phyloP scores from a whole-genome alignment of 1,139 yeast species.

The Suhomyces bolitotheri region DNA sequence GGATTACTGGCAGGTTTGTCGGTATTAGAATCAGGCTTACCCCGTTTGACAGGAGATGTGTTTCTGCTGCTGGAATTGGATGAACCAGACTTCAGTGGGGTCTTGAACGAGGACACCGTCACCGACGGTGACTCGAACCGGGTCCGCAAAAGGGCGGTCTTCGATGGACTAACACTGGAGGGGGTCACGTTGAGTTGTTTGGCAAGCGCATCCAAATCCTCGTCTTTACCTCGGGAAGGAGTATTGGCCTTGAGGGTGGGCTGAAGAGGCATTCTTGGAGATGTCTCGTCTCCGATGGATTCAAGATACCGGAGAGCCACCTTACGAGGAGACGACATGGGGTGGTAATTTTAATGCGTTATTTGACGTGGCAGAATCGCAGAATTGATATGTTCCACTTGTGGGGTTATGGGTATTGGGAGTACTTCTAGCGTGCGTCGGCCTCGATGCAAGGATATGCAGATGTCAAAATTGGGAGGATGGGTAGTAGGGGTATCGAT shows the following conservation, averaged over 20 bases:
- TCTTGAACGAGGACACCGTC: slow-evolving; percentile 46
- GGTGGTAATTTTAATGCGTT: neutral
- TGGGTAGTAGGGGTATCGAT: too few relatives aligned
- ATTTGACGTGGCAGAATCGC: too few relatives aligned
- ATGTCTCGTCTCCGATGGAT: slow-evolving; percentile 27
- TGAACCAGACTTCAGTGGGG: slow-evolving; percentile 27
- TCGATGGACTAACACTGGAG: slow-evolving; percentile 25
- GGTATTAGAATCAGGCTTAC: slow-evolving; percentile 2
- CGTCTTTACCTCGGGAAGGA: slow-evolving; percentile 20
- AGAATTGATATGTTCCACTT: too few relatives aligned
- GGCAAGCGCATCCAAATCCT: slow-evolving; percentile 44
- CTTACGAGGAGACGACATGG: slow-evolving; percentile 24
- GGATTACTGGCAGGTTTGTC: slow-evolving; percentile 15
- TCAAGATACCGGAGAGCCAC: slow-evolving; percentile 39
- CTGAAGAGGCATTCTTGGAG: slow-evolving; percentile 31
- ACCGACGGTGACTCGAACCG: slow-evolving; percentile 48
- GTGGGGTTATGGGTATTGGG: neutral
- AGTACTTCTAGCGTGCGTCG: too few relatives aligned
- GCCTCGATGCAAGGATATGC: too few relatives aligned
- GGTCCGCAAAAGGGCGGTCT: slow-evolving; percentile 33
- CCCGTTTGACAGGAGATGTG: slow-evolving; percentile 24
- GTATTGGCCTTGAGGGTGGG: slow-evolving; percentile 24
- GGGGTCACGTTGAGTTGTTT: slow-evolving; percentile 37
- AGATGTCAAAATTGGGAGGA: too few relatives aligned
- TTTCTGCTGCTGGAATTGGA: slow-evolving; percentile 21